Base-by-base conservation (phyloP, 2,329 filamentous ascomycete species). In the Botrytis byssoidea region DNA sequence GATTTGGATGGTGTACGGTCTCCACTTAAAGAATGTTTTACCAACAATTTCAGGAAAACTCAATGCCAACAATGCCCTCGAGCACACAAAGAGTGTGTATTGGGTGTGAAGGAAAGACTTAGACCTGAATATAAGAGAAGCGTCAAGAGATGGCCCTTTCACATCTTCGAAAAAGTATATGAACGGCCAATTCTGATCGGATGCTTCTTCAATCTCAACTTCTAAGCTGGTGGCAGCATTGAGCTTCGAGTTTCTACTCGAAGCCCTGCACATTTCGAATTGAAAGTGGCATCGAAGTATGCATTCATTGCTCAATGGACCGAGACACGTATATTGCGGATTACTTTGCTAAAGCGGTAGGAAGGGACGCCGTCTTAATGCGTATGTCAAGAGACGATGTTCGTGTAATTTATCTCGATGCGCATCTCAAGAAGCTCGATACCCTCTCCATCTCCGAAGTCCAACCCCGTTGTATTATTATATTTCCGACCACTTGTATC, bases 101-200 rank as follows among this genome's bases (percentile, higher is more conserved):
- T 22, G 16, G 5, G 1, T 16, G 8, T 37, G 1, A 55, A 20
- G 25, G 32, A 4, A 9, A n/a, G 9, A 55, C 6, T 4, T 4
- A 25, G 35, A 29, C 32, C 29, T 29, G 25, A n/a, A 25, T 8
- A 22, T 12, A 9, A 16, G 10, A 22, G 3, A 4, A 42, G 22
- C 1, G 1, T 22, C 8, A 2, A 8, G 18, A n/a, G 3, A 29
- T 0, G 5, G 7, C 2, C 3, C 6, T 22, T 22, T 48, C 20
- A 22, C 10, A 22, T 6, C 2, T 4, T 0, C 1, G 9, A 4
- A 40, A 14, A 40, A 4, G 0, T 18, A 0, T 12, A 16, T 64
- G 7, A 16, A 63, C 1, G 22, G 40, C 6, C 40, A 22, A 46
- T 1, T 22, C 32, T 42, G 1, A 22, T 22, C 40, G 32, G 29